Base-by-base conservation (phyloP, 495 filamentous ascomycete species). In the Penicillium lividum region DNA sequence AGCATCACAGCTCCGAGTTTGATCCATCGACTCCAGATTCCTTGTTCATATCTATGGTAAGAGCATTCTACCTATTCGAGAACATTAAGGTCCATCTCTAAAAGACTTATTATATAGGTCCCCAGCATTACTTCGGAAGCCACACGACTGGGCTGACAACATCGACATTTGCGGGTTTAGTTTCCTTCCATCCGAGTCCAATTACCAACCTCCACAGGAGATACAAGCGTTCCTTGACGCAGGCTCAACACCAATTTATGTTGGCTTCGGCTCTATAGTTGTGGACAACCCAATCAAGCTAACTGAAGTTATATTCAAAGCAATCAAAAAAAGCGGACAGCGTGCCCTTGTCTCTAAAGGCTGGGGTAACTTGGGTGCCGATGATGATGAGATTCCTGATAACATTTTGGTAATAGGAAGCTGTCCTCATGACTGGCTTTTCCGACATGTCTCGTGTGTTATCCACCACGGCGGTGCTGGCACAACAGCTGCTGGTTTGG, bases 381-480 rank as follows among this genome's bases (percentile, higher is more conserved):
- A 90, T 45, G 38, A 60, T 0, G 64, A 86, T 0, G 80, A 79
- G 2, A 67, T 86, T 9, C 86, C 86, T 0, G 82, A 90, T 0
- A 82, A 82, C 27, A 81, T 92, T n/a, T 89, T 89, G 60, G 85
- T 91, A 78, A 79, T 92, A 6, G 90, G 86, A 5, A 90, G 91
- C 61, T 80, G 83, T 49, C 90, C 90, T 4, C 90, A 94, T 57
- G 90, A 93, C 64, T 93, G 89, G 90, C 74, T 95, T 0, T 95
- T 95, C 64, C 70, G 84, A 48, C 84, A 80, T 16, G 89, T 95
- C 0, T 86, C 89, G 0, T 83, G 80, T 46, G 90, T 95, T 2
- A 85, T 91, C 10, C 90, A 95, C 55, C 90, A 93, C 58, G 90
- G 90, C 34, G 90, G 90, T 34, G 90, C 90, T 6, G 90, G 90